Evolutionary conservation across 768 basidiomycete species (phyloP).

Genomic region (Gautieria morchelliformis): DNA sequence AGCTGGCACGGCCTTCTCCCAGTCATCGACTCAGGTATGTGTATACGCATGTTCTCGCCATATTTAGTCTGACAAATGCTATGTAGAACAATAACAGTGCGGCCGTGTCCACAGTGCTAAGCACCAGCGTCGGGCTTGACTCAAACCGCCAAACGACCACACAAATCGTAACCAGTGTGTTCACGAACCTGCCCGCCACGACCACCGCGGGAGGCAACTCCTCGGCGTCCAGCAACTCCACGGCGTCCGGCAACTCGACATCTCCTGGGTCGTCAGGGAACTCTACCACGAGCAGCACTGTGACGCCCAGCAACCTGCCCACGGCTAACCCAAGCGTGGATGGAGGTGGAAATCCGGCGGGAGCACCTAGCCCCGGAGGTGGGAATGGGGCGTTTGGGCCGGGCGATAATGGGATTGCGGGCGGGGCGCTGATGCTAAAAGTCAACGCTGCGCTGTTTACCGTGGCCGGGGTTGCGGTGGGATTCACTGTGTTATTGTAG

Average conservation of each 20-base stretch:
- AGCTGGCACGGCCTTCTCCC: background rate
- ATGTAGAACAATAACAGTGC: background rate
- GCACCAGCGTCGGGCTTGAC: background rate
- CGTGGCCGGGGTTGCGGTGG: background rate
- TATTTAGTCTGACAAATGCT: background rate
- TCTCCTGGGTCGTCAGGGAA: too few relatives aligned
- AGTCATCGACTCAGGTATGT: background rate
- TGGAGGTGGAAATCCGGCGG: background rate
- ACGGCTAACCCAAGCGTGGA: background rate
- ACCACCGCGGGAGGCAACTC: background rate
- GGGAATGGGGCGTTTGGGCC: slow-evolving; percentile 1
- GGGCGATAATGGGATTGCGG: background rate
- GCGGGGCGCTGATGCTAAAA: background rate
- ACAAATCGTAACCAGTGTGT: background rate
- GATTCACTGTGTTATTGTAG: background rate
- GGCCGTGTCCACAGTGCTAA: background rate
- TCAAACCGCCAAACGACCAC: background rate
- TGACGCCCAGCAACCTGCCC: background rate
- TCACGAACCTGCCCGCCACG: background rate
- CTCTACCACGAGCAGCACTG: background rate
- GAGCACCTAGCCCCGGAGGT: slow-evolving; percentile 6
- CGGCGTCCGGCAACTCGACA: background rate
- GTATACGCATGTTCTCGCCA: background rate
- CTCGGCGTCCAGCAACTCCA: background rate
- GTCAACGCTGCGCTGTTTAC: background rate